These are phyloP conservation scores for Phanerochaete sordida DNA, from an alignment of 768 basidiomycete genomes.

Conservation along the genomic window DNA sequence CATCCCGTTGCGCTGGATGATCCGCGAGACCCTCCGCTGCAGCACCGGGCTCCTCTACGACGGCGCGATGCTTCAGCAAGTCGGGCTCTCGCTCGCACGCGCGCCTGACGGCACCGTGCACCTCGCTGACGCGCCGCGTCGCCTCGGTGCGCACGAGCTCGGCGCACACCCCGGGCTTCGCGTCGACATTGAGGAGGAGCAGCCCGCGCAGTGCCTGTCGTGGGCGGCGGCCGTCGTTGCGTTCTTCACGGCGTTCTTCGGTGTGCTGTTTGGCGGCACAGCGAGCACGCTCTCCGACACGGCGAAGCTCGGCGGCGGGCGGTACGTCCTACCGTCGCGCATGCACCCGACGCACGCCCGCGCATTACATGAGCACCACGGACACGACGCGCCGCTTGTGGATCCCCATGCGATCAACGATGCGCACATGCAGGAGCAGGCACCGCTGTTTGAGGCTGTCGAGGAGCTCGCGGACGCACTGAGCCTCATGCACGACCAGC, in stretches of 20 bases:
- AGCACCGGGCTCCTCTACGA: slow-evolving; percentile 25
- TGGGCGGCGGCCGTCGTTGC: too few relatives aligned
- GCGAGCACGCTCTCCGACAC: too few relatives aligned
- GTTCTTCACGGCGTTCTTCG: too few relatives aligned
- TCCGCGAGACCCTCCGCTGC: slow-evolving; percentile 46
- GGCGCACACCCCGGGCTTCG: too few relatives aligned
- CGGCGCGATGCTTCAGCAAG: too few relatives aligned
- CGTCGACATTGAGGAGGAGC: too few relatives aligned
- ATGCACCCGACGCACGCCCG: slow-evolving; percentile 9
- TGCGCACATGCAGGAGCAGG: neutral
- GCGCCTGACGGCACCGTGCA: slow-evolving; percentile 26
- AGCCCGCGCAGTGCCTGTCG: too few relatives aligned
- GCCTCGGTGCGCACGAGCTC: too few relatives aligned
- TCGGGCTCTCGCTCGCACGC: too few relatives aligned
- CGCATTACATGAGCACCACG: slow-evolving; percentile 10
- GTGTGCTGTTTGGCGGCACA: too few relatives aligned
- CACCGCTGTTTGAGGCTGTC: slow-evolving; percentile 40
- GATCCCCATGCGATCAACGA: neutral
- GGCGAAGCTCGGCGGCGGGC: too few relatives aligned
- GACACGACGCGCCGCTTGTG: neutral
- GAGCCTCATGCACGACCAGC: slow-evolving; percentile 52
- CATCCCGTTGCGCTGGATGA: slow-evolving; percentile 62
- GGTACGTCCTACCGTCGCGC: neutral
- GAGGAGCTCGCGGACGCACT: slow-evolving; percentile 63
- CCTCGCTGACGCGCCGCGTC: slow-evolving; percentile 22